Conservation (phyloP, 768 basidiomycete species). For the Podaxis mareebaensis region DNA sequence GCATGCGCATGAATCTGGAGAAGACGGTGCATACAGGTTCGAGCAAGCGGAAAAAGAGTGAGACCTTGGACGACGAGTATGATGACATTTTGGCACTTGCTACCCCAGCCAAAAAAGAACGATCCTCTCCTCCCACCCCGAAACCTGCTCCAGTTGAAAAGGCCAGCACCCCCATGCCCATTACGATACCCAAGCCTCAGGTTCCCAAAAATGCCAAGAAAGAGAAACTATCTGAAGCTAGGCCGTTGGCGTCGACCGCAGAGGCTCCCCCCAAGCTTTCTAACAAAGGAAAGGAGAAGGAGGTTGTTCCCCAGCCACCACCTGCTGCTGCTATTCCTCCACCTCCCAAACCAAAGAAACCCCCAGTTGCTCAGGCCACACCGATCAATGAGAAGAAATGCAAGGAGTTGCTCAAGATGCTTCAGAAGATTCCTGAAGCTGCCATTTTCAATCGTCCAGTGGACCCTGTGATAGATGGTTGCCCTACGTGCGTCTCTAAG, state of each 20-base stretch:
- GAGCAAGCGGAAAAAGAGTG: constrained; percentile 60
- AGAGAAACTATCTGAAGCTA: constrained; percentile 36
- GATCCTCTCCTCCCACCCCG: constrained; percentile 42
- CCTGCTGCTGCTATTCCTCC: constrained; percentile 21
- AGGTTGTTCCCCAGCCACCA: constrained; percentile 37
- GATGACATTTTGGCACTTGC: constrained; percentile 67
- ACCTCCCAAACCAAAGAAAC: constrained; percentile 36
- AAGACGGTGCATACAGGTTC: constrained; percentile 40
- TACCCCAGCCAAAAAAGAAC: constrained; percentile 61
- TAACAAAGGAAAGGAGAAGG: constrained; percentile 77
- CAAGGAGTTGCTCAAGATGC: constrained; percentile 61
- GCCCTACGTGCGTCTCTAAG: constrained; percentile 73
- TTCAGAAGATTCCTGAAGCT: constrained; percentile 66
- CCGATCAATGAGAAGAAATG: constrained; percentile 85
- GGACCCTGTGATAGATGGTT: constrained; percentile 79
- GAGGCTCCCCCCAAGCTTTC: constrained; percentile 42
- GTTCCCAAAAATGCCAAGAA: constrained; percentile 41
- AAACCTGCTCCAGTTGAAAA: constrained; percentile 8
- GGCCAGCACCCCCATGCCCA: constrained; percentile 18
- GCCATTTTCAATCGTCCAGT: constrained; percentile 80
- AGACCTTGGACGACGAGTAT: constrained; percentile 38
- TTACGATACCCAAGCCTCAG: constrained; percentile 17
- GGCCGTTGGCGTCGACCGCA: constrained; percentile 18
- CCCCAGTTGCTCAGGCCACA: constrained; percentile 36
- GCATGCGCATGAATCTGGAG: constrained; percentile 42